A percentile compares a stretch with the other conserved stretches of the same genome.
Evolutionary conservation across 2,329 filamentous ascomycete genomes (phyloP).

Genomic region (Blastomyces emzantsi): DNA sequence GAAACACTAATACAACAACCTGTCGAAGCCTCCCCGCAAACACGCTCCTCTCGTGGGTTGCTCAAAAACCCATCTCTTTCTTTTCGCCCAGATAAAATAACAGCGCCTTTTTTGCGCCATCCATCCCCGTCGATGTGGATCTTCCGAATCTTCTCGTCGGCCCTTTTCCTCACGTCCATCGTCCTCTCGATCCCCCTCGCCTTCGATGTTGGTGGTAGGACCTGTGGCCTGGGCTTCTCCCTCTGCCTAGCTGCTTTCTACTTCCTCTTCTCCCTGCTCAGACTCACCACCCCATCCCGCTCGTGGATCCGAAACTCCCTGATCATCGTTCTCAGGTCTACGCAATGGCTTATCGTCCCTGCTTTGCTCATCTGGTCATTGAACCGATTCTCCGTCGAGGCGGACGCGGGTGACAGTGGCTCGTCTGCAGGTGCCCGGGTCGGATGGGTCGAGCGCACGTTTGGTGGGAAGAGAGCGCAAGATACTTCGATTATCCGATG

Average conservation of each 20-base stretch:
- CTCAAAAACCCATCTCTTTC: neutral
- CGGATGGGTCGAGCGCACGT: conserved; percentile 75
- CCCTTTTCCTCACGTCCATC: conserved; percentile 81
- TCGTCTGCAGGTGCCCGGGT: conserved; percentile 44
- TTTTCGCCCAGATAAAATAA: neutral
- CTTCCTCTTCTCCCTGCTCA: conserved; percentile 72
- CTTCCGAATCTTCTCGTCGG: conserved; percentile 68
- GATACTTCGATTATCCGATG: conserved; percentile 66
- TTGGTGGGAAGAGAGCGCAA: conserved; percentile 55
- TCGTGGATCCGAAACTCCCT: conserved; percentile 67
- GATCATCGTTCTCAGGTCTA: conserved; percentile 58
- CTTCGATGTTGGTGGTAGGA: conserved; percentile 94
- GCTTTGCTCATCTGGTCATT: conserved; percentile 87
- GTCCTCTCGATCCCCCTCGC: conserved; percentile 93
- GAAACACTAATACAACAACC: neutral
- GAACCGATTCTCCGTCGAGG: conserved; percentile 86
- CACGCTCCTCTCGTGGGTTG: neutral
- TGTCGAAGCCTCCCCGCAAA: neutral
- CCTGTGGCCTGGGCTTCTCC: conserved; percentile 89
- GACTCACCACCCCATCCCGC: conserved; percentile 67
- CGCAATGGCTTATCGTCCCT: conserved; percentile 82
- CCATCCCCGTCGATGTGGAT: conserved; percentile 61
- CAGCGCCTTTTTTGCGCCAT: conserved; percentile 1
- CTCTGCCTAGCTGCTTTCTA: conserved; percentile 84
- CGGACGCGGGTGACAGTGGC: conserved; percentile 8